These are phyloP conservation scores for Dothidotthia symphoricarpi DNA, from an alignment of 2,329 filamentous ascomycete species.

Conservation along the genomic window DNA sequence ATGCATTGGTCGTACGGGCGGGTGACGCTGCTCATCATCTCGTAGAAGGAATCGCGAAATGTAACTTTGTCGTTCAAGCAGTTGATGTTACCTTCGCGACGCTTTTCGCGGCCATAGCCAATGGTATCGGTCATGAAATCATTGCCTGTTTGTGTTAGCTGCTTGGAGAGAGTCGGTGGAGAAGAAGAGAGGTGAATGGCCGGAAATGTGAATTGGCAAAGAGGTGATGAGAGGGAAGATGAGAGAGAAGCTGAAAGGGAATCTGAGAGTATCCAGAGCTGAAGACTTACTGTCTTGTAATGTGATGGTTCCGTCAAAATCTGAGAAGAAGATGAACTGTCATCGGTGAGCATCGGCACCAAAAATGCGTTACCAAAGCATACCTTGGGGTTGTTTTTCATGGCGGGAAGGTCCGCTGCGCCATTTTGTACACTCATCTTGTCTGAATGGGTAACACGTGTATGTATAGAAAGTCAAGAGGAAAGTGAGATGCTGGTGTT, in stretches of 20 bases:
- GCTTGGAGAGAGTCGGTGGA: no score
- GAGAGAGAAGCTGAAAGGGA: no score
- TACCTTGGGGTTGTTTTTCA: slow-evolving; percentile 61
- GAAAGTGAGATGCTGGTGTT: background rate
- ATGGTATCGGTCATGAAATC: slow-evolving; percentile 82
- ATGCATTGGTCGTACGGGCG: slow-evolving; percentile 82
- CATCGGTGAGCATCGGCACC: slow-evolving; percentile 9
- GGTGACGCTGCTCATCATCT: slow-evolving; percentile 87
- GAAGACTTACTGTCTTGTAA: slow-evolving; percentile 60
- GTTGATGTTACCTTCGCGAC: slow-evolving; percentile 70
- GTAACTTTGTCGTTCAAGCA: slow-evolving; percentile 68
- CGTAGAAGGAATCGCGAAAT: slow-evolving; percentile 81
- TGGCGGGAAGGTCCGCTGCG: slow-evolving; percentile 44
- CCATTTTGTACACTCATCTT: slow-evolving; percentile 38
- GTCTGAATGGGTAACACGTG: slow-evolving; percentile 1
- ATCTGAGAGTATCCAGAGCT: background rate
- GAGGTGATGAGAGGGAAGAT: no score
- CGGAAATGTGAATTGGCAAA: no score
- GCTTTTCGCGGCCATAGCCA: slow-evolving; percentile 72
- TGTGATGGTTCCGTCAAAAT: slow-evolving; percentile 97
- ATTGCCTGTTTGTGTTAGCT: slow-evolving; percentile 52
- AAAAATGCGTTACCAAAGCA: background rate
- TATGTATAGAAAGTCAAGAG: slow-evolving; percentile 3
- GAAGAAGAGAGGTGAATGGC: no score
- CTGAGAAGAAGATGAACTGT: slow-evolving; percentile 94